Base-by-base conservation (phyloP, 768 basidiomycete genomes). In the Candolleomyces eurysporus region DNA sequence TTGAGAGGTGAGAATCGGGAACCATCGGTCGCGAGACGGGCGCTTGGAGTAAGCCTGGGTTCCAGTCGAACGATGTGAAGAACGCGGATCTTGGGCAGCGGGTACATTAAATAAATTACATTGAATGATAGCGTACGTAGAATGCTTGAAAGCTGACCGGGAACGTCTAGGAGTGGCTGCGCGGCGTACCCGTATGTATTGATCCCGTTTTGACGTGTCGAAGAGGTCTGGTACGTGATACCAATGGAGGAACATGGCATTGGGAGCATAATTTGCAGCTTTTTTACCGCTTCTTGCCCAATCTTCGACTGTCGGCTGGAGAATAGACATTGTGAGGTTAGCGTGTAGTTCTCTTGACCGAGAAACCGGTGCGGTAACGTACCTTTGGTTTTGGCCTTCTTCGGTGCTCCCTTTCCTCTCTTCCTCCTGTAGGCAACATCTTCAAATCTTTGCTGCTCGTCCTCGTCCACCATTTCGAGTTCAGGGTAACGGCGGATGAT, bases 381-480 rank as follows among this genome's bases (percentile, higher is more conserved):
- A 90, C 91, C 84, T 72, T 83, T 79, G 22, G 76, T 76, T 72
- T 87, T 91, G 2, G 89, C 88, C 75, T 94, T 94, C 76, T 88
- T 85, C 58, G 92, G 92, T 21, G 87, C 82, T 49, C 91, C 92
- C 75, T 94, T 93, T 31, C 92, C 92, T 80, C 92, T 83, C 67
- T 79, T 84, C 74, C 83, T 89, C 70, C 77, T 81, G 59, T 85
- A 81, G 66, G 84, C 83, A 5, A 92, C 81, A 67, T 93, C 91
- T 72, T 81, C 78, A 52, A 90, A 56, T 55, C 91, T 78, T 74
- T 87, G 84, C 63, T 83, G 79, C 75, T 94, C 92, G 40, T 81
- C 79, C 57, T 83, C 80, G 67, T 93, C 82, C 26, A 85, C 79
- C 45, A 93, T 70, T 63, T 86, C 82, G 48, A 88, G 66, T 58